Conservation (phyloP, 2,329 filamentous ascomycete genomes). For the Dothistroma septosporum region DNA sequence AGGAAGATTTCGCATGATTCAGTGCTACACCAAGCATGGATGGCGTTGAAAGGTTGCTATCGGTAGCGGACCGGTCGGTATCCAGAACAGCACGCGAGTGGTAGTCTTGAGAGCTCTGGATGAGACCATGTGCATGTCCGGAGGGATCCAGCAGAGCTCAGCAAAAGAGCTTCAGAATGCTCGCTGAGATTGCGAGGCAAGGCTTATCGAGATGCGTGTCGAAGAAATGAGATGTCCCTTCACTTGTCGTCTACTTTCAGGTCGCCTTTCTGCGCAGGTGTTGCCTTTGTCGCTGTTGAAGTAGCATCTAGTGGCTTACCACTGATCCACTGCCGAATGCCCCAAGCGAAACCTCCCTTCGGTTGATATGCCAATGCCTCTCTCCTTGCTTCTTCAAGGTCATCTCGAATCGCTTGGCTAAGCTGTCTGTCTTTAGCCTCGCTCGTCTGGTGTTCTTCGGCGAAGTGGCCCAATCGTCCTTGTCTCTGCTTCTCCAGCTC, state of each 20-base stretch:
- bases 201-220: neutral
- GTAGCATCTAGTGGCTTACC: constrained; percentile 1
- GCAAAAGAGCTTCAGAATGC: neutral
- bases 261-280: neutral
- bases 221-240: constrained; percentile 4
- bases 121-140: neutral
- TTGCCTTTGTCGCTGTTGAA: constrained; percentile 1
- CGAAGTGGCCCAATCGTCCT: constrained; percentile 26
- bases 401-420: constrained; percentile 27
- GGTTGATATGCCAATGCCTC: constrained; percentile 11
- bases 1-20: constrained; percentile 61
- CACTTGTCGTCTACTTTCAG: neutral
- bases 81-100: neutral
- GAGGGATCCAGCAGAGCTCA: neutral
- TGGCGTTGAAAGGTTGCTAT: neutral
- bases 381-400: constrained; percentile 26
- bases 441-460: constrained; percentile 15
- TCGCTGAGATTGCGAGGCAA: neutral
- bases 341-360: constrained; percentile 26
- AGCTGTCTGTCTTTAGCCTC: constrained; percentile 18
- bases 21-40: neutral
- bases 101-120: neutral
- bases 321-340: constrained; percentile 22
- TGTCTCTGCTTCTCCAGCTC: constrained; percentile 28
- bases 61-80: neutral